Percentiles rank a stretch among this genome's conserved stretches.
Evolutionary conservation across 352 stramenopile genomes (phyloP).

Genomic region (Globisporangium iwayamae): DNA sequence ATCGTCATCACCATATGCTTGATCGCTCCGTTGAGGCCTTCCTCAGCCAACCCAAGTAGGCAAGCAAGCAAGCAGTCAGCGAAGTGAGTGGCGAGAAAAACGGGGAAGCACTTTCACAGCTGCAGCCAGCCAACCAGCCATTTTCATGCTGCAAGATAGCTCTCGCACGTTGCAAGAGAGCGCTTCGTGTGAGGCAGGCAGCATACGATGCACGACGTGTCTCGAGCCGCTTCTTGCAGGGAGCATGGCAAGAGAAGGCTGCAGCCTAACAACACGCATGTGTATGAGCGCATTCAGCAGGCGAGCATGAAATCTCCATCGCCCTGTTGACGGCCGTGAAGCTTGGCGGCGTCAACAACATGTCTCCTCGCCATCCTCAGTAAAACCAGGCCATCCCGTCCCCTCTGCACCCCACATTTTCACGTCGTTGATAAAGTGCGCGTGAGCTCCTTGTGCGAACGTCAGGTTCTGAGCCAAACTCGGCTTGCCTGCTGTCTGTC

Average conservation of each 20-base stretch:
- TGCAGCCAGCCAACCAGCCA: too few species aligned
- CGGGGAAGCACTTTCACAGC: background rate
- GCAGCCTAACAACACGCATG: too few species aligned
- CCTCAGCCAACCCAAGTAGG: background rate
- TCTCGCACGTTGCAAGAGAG: too few species aligned
- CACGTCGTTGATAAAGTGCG: background rate
- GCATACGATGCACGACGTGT: too few species aligned
- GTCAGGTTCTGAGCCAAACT: background rate
- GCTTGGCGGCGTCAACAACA: background rate
- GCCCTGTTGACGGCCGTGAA: too few species aligned
- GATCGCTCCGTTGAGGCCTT: background rate
- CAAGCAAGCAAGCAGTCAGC: background rate
- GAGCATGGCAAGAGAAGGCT: too few species aligned
- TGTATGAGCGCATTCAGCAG: too few species aligned
- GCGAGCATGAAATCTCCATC: too few species aligned
- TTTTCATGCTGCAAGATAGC: too few species aligned
- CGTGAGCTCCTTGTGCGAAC: background rate
- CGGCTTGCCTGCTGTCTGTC: background rate
- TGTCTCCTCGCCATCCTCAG: background rate
- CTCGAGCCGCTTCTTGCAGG: too few species aligned
- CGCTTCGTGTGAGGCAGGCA: too few species aligned
- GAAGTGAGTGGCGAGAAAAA: conserved; percentile 2
- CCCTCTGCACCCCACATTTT: conserved; percentile 10
- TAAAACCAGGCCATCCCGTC: background rate
- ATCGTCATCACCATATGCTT: background rate